Conservation (phyloP, 78 protist genomes). For the Dictyostelium citrinum region DNA sequence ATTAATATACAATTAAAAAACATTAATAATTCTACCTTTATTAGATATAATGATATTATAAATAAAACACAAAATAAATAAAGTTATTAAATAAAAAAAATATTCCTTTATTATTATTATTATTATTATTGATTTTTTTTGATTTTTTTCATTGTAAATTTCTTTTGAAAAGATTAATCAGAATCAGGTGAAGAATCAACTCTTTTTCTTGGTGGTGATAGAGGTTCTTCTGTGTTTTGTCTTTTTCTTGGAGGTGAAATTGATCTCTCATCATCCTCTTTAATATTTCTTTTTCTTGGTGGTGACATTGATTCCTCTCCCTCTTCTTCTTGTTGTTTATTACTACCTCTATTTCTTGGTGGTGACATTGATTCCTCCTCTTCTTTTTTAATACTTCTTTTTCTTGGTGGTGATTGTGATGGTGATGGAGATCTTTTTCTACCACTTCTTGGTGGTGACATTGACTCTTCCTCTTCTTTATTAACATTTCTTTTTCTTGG, state of each 20-base stretch:
- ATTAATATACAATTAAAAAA: too few relatives aligned
- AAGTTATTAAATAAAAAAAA: too few relatives aligned
- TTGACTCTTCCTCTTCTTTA: not conserved
- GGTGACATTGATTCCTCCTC: not conserved
- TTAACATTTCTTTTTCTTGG: not conserved
- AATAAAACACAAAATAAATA: too few relatives aligned
- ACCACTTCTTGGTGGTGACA: not conserved
- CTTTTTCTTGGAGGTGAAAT: conserved; percentile 5
- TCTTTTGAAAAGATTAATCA: not conserved
- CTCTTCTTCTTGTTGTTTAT: not conserved
- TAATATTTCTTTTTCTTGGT: not conserved
- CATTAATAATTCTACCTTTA: not conserved
- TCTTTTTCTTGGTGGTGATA: conserved; percentile 20
- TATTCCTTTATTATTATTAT: too few relatives aligned
- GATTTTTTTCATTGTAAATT: not conserved
- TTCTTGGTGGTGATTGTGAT: conserved; percentile 28
- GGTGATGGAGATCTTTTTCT: not conserved
- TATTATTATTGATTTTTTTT: not conserved
- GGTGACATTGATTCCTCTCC: not conserved
- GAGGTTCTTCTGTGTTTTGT: not conserved
- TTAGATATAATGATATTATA: too few relatives aligned
- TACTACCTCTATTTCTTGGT: not conserved
- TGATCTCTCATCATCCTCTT: not conserved
- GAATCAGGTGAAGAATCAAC: not conserved
- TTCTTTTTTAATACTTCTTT: not conserved